Evolutionary conservation across 306 rosid genomes (phyloP).

Genomic region (Prosopis cineraria): DNA sequence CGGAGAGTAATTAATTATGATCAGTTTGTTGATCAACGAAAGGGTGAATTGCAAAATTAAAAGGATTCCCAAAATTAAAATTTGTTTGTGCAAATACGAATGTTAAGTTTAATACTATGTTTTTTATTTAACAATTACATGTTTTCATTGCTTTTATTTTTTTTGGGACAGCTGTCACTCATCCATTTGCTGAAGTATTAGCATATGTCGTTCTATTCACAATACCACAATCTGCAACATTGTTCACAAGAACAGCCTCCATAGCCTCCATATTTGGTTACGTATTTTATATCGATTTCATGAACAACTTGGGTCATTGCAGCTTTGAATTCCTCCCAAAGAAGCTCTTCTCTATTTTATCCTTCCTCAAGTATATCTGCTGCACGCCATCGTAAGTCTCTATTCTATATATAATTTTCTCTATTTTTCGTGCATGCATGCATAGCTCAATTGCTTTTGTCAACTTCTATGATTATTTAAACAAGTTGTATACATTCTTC

Average conservation of each 20-base stretch:
- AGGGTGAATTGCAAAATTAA: too few relatives aligned
- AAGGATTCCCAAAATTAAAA: too few relatives aligned
- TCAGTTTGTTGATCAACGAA: too few relatives aligned
- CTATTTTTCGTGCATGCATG: too few relatives aligned
- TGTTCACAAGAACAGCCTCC: neutral
- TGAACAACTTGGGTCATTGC: conserved; percentile 9
- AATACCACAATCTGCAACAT: neutral
- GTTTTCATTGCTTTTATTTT: neutral
- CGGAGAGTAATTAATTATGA: too few relatives aligned
- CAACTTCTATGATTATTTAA: too few relatives aligned
- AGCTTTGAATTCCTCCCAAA: conserved; percentile 5
- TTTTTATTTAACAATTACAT: too few relatives aligned
- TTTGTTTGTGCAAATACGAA: too few relatives aligned
- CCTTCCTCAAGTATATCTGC: neutral
- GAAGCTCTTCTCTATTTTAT: neutral
- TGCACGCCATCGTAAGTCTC: conserved; percentile 1
- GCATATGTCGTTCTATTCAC: conserved; percentile 41
- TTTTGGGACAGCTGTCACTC: conserved; percentile 51
- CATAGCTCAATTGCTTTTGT: too few relatives aligned
- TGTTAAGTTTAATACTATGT: too few relatives aligned
- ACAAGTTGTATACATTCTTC: too few relatives aligned
- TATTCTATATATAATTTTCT: too few relatives aligned
- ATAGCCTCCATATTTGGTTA: neutral
- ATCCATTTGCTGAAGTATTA: conserved; percentile 56
- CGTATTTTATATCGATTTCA: neutral